These are phyloP conservation scores for Trichophyton simii DNA, from an alignment of 2,329 filamentous ascomycete species.

Conservation along the genomic window DNA sequence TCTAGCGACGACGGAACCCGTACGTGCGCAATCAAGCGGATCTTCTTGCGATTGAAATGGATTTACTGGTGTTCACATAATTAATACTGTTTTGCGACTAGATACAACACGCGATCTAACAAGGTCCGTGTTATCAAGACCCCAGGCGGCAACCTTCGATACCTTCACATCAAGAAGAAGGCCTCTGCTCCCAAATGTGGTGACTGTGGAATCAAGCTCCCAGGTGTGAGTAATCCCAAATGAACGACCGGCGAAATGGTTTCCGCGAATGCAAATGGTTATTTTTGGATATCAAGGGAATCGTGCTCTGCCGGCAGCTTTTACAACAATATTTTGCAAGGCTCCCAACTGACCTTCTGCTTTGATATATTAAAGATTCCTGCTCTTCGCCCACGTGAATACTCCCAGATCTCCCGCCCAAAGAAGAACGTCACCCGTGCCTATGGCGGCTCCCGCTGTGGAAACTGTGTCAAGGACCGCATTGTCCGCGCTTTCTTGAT, in stretches of 20 bases:
- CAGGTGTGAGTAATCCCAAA: conserved; percentile 65
- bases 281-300: background rate
- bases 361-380: conserved; percentile 51
- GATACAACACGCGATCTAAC: conserved; percentile 98
- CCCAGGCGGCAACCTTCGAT: conserved; percentile 85
- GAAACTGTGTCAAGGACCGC: conserved; percentile 95
- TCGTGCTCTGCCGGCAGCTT: background rate
- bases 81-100: conserved; percentile 28
- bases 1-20: conserved; percentile 66
- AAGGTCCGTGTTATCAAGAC: conserved; percentile 93
- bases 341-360: background rate
- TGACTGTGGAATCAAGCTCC: conserved; percentile 96
- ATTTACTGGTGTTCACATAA: background rate
- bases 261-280: background rate
- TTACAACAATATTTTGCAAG: background rate
- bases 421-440: conserved; percentile 99
- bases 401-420: conserved; percentile 90
- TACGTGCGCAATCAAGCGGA: conserved; percentile 39
- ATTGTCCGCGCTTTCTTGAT: conserved; percentile 98
- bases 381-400: conserved; percentile 95
- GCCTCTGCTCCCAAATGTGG: conserved; percentile 97
- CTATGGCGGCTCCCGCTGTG: conserved; percentile 97
- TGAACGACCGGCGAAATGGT: background rate
- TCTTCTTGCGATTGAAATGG: background rate
- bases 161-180: conserved; percentile 99